Conservation (phyloP, 305 asterid genomes). For the Ilex paraguariensis region DNA sequence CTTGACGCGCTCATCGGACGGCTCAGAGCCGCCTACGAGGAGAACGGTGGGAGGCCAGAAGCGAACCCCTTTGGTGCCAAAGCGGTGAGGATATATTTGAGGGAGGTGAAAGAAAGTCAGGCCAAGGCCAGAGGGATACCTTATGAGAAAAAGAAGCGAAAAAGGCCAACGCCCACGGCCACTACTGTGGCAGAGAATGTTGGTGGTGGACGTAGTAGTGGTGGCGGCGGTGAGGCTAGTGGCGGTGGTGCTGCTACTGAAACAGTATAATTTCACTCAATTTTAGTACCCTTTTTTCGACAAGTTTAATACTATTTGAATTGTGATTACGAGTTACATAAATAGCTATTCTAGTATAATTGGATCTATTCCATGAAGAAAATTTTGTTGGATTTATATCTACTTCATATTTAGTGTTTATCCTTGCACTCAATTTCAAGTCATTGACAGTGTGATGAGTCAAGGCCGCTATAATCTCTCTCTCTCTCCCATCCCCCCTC, state of each 20-base stretch:
- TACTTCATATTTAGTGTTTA: neutral
- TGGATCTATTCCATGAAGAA: no score
- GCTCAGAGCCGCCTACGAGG: conserved; percentile 43
- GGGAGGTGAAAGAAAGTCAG: conserved; percentile 42
- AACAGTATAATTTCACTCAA: conserved; percentile 19
- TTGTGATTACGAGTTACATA: neutral
- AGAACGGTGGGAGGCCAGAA: conserved; percentile 39
- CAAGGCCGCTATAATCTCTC: no score
- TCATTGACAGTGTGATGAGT: no score
- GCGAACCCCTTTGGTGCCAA: conserved; percentile 42
- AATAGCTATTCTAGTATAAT: no score
- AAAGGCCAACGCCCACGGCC: conserved; percentile 13
- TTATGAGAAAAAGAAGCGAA: conserved; percentile 42
- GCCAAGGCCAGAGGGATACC: conserved; percentile 45
- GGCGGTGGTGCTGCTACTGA: conserved; percentile 15
- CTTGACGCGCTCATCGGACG: conserved; percentile 48
- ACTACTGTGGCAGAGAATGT: neutral
- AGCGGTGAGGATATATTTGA: conserved; percentile 38
- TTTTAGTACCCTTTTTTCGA: conserved; percentile 1
- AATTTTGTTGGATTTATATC: neutral
- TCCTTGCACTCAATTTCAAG: no score
- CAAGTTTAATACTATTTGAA: neutral
- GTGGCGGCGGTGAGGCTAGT: conserved; percentile 6
- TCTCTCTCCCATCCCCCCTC: no score
- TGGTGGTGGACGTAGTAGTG: conserved; percentile 3